phyloP scores from a whole-genome alignment of 2,329 filamentous ascomycete genomes.

The Fusarium chaquense region DNA sequence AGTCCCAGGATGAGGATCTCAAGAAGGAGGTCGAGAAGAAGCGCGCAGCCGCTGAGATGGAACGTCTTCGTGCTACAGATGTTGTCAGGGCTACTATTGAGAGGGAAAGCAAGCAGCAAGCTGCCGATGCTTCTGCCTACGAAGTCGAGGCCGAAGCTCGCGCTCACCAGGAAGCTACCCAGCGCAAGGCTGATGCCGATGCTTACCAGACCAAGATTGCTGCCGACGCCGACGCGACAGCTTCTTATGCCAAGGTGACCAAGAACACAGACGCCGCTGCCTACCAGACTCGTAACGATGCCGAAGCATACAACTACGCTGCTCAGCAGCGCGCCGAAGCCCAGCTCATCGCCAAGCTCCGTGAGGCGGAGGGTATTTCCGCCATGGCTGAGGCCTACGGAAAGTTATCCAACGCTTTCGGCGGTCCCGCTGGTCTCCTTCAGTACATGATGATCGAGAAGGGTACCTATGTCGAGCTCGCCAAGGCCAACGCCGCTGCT shows the following conservation, averaged over 20 bases:
- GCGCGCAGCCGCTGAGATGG: conserved; percentile 82
- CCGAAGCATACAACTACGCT: conserved; percentile 56
- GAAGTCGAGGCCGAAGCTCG: conserved; percentile 72
- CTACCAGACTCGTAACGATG: conserved; percentile 62
- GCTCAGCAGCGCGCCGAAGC: conserved; percentile 68
- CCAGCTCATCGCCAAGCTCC: conserved; percentile 69
- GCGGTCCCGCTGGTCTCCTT: conserved; percentile 81
- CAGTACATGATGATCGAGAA: conserved; percentile 91
- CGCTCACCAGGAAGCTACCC: conserved; percentile 64
- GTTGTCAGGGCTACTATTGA: conserved; percentile 81
- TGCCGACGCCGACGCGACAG: conserved; percentile 56
- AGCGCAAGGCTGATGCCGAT: conserved; percentile 64
- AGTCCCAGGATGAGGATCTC: conserved; percentile 82
- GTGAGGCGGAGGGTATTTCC: conserved; percentile 80
- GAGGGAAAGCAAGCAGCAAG: conserved; percentile 76
- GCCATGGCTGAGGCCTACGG: conserved; percentile 86
- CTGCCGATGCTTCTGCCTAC: conserved; percentile 74
- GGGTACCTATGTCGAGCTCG: conserved; percentile 81
- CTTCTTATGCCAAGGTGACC: conserved; percentile 64
- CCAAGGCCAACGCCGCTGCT: conserved; percentile 80
- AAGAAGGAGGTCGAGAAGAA: conserved; percentile 82
- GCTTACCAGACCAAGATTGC: conserved; percentile 64
- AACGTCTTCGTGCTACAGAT: conserved; percentile 80
- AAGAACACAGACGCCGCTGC: conserved; percentile 65
- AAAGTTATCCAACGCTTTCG: conserved; percentile 77